phyloP scores from a whole-genome alignment of 1,284 basidiomycete genomes.

The Malassezia obtusa region DNA sequence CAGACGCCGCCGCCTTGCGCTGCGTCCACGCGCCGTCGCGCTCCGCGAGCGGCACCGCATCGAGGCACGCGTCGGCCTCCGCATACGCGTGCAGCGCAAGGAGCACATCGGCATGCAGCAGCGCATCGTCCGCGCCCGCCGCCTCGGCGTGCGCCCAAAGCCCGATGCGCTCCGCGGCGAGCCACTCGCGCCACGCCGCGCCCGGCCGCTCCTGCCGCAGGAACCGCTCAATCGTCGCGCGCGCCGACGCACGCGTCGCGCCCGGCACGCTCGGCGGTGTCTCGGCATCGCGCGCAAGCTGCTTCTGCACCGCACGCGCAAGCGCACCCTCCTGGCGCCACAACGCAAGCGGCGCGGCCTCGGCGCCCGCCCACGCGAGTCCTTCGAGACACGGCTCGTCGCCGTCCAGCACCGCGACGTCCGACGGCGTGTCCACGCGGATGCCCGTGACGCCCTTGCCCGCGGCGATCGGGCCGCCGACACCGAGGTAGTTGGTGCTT shows the following conservation, averaged over 20 bases:
- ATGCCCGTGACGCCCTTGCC: constrained; percentile 32
- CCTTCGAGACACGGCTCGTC: constrained; percentile 9
- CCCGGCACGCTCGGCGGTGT: not conserved
- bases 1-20: constrained; percentile 17
- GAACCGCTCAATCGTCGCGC: not conserved
- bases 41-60: not conserved
- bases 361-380: constrained; percentile 12
- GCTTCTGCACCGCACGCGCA: constrained; percentile 1
- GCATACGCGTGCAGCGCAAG: constrained; percentile 3
- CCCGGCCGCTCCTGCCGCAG: constrained; percentile 8
- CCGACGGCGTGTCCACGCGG: constrained; percentile 42
- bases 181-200: constrained; percentile 17
- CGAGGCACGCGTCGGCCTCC: constrained; percentile 9
- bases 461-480: constrained; percentile 32
- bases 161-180: constrained; percentile 5
- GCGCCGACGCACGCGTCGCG: not conserved
- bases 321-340: constrained; percentile 32
- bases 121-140: not conserved
- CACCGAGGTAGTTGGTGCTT: constrained; percentile 31
- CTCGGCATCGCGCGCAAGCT: not conserved
- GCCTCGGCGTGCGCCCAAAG: not conserved
- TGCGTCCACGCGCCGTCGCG: constrained; percentile 18
- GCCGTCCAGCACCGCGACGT: constrained; percentile 29
- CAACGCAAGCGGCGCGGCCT: not conserved
- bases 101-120: constrained; percentile 12